Evolutionary conservation across 129 eudicot genomes (phyloP).

Genomic region (Smallanthus sonchifolius): DNA sequence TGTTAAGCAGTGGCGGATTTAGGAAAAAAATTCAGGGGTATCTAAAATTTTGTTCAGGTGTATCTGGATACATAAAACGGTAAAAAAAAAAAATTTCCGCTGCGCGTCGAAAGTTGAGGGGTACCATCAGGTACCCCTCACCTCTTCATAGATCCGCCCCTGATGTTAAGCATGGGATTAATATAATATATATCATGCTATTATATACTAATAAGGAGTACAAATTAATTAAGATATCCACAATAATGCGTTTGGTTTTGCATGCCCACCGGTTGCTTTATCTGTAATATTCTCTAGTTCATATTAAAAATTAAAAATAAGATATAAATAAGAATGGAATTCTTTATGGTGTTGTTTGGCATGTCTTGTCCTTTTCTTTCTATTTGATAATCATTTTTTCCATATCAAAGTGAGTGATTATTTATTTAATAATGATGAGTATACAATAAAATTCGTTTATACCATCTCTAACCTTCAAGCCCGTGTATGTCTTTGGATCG

Average conservation of each 20-base stretch:
- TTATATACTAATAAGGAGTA: slow-evolving; percentile 1
- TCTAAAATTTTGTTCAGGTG: no score
- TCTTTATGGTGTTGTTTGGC: slow-evolving; percentile 8
- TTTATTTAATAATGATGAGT: background rate
- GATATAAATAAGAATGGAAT: background rate
- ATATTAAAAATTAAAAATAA: background rate
- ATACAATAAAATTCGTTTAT: background rate
- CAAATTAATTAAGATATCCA: slow-evolving; percentile 17
- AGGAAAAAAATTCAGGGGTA: no score
- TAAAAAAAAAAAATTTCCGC: no score
- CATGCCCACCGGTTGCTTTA: slow-evolving; percentile 16
- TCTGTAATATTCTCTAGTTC: background rate
- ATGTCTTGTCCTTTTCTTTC: slow-evolving; percentile 12
- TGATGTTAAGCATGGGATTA: slow-evolving; percentile 14
- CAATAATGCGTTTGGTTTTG: slow-evolving; percentile 10
- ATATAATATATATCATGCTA: background rate
- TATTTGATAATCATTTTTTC: background rate
- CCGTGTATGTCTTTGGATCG: no score
- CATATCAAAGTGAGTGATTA: background rate
- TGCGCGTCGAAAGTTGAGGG: no score
- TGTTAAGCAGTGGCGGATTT: no score
- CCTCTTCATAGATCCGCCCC: no score
- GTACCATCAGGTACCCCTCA: no score
- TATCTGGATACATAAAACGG: no score
- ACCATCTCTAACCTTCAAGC: no score